phyloP scores from a whole-genome alignment of 2,329 filamentous ascomycete genomes.

The Scolecobasidium constrictum region DNA sequence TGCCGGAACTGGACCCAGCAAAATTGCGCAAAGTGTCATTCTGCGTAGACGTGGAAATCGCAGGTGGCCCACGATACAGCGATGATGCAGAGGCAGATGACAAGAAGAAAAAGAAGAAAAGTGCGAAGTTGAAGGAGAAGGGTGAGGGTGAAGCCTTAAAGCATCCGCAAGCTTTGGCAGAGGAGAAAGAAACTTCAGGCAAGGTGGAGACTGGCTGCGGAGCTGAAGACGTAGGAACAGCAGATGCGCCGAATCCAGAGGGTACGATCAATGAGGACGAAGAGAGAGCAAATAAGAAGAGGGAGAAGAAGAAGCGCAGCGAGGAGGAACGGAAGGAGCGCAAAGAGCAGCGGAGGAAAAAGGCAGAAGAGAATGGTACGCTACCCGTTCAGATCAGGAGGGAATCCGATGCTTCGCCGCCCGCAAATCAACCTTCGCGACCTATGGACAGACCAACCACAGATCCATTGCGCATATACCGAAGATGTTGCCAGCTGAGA shows the following conservation, averaged over 20 bases:
- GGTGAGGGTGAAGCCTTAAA: constrained; percentile 68
- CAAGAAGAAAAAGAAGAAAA: constrained; percentile 46
- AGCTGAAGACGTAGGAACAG: constrained; percentile 28
- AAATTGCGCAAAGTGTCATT: constrained; percentile 86
- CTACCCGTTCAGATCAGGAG: constrained; percentile 74
- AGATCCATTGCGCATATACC: constrained; percentile 85
- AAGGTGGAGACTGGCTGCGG: constrained; percentile 20
- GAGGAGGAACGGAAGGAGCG: constrained; percentile 87
- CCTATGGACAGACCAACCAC: constrained; percentile 66
- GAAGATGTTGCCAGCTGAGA: constrained; percentile 84
- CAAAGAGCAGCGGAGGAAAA: constrained; percentile 75
- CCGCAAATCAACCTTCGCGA: constrained; percentile 20
- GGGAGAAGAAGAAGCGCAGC: constrained; percentile 91
- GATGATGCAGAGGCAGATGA: constrained; percentile 30
- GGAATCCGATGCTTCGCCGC: constrained; percentile 43
- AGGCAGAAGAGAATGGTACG: constrained; percentile 78
- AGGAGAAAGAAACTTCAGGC: constrained; percentile 45
- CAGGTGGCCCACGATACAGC: constrained; percentile 67
- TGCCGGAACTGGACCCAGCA: constrained; percentile 66
- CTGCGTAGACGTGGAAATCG: constrained; percentile 95
- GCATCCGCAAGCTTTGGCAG: constrained; percentile 43
- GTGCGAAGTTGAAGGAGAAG: constrained; percentile 51
- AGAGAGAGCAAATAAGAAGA: constrained; percentile 50
- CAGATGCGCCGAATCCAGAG: constrained; percentile 29
- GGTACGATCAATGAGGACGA: constrained; percentile 22